phyloP scores from a whole-genome alignment of 2,329 filamentous ascomycete genomes.

The Aspergillus intermedius region DNA sequence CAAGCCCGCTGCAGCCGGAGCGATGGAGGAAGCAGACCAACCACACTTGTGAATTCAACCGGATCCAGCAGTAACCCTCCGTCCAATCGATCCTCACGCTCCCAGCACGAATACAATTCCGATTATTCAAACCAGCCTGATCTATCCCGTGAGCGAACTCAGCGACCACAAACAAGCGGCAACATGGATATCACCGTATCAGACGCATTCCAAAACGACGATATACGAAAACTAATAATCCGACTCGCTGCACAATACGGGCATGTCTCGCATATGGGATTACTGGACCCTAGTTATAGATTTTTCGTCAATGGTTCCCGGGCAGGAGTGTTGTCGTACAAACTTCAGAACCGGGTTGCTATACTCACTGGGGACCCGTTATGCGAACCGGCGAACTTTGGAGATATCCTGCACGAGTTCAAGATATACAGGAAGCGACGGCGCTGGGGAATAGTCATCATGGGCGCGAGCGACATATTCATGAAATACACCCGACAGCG shows the following conservation, averaged over 20 bases:
- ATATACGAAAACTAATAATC: neutral
- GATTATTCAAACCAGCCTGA: neutral
- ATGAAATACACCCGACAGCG: conserved; percentile 21
- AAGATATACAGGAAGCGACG: conserved; percentile 23
- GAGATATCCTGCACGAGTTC: conserved; percentile 30
- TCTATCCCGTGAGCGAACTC: neutral
- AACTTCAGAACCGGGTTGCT: conserved; percentile 30
- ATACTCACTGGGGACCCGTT: conserved; percentile 37
- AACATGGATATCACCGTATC: neutral
- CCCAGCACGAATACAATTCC: neutral
- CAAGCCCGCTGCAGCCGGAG: neutral
- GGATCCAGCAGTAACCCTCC: neutral
- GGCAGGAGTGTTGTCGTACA: conserved; percentile 35
- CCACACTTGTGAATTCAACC: neutral
- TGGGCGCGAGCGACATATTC: conserved; percentile 32
- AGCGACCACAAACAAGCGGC: neutral
- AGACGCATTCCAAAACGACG: neutral
- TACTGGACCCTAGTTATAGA: conserved; percentile 36
- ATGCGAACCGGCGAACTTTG: conserved; percentile 21
- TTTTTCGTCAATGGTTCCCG: conserved; percentile 34
- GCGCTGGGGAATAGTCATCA: conserved; percentile 29
- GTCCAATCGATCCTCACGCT: neutral
- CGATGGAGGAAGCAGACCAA: neutral
- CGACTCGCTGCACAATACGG: conserved; percentile 29
- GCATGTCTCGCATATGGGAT: conserved; percentile 38